A percentile compares a stretch with the other conserved stretches of the same genome.
Conservation (phyloP, 2,329 filamentous ascomycete species). For the Fusarium metavorans region DNA sequence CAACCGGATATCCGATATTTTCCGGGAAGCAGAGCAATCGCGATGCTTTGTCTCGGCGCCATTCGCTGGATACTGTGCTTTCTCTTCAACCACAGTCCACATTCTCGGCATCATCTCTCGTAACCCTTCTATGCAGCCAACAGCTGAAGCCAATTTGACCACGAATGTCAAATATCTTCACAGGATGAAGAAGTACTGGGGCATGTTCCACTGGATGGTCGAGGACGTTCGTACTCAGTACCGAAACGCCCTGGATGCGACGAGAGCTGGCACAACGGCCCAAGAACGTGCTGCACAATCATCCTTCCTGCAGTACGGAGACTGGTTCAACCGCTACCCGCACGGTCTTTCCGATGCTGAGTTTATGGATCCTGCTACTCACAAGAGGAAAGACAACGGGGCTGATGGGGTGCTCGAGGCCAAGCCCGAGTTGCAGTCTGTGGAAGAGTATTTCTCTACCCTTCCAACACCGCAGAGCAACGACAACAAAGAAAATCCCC, state of each 20-base stretch:
- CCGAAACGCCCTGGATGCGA: constrained; percentile 84
- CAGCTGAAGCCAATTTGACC: constrained; percentile 85
- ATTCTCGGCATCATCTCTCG: constrained; percentile 92
- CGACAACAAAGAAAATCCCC: constrained; percentile 50
- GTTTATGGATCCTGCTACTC: constrained; percentile 79
- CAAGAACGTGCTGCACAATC: constrained; percentile 62
- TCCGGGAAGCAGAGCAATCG: constrained; percentile 79
- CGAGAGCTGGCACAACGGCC: constrained; percentile 71
- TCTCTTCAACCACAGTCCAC: constrained; percentile 93
- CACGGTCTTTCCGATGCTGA: constrained; percentile 89
- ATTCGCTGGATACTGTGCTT: constrained; percentile 95
- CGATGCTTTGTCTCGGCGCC: constrained; percentile 84
- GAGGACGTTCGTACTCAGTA: constrained; percentile 94
- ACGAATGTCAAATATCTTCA: constrained; percentile 91
- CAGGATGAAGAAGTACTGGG: constrained; percentile 98
- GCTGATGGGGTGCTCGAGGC: constrained; percentile 92
- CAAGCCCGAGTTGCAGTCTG: constrained; percentile 89
- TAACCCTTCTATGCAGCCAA: constrained; percentile 78
- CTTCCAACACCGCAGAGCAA: constrained; percentile 70
- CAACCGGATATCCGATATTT: constrained; percentile 84
- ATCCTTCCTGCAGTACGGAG: constrained; percentile 91
- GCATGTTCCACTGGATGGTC: constrained; percentile 97
- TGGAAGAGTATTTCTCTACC: constrained; percentile 92
- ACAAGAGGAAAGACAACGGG: constrained; percentile 78
- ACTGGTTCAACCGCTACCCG: constrained; percentile 97